Evolutionary conservation across 139 green algal genomes (phyloP).

Genomic region (Coccomyxa sp.): DNA sequence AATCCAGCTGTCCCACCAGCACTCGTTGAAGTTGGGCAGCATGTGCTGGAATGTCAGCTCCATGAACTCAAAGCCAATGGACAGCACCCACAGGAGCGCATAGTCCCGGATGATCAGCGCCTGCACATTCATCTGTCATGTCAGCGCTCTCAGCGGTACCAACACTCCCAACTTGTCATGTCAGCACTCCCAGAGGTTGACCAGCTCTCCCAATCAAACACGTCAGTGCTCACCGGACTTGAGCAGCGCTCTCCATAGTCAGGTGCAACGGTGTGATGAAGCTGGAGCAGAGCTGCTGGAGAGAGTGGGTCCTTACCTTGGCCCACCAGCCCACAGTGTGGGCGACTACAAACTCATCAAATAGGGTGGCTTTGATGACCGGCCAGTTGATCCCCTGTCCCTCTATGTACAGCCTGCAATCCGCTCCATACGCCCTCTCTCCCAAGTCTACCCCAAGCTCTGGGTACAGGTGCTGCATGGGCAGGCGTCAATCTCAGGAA

Average conservation of each 20-base stretch:
- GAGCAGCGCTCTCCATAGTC: too few species aligned
- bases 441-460: slow-evolving; percentile 68
- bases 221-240: too few species aligned
- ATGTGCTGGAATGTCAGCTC: slow-evolving; percentile 76
- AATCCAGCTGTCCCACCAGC: slow-evolving; percentile 89
- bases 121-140: slow-evolving; percentile 35
- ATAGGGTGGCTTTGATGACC: slow-evolving; percentile 64
- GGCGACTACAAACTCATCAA: slow-evolving; percentile 91
- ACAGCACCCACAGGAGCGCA: slow-evolving; percentile 61
- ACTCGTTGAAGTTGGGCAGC: slow-evolving; percentile 97
- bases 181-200: too few species aligned
- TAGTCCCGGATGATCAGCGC: slow-evolving; percentile 77
- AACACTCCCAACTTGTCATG: background rate
- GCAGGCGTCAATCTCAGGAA: slow-evolving; percentile 3
- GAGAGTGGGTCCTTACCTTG: background rate
- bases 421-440: slow-evolving; percentile 70
- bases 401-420: slow-evolving; percentile 71
- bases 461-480: slow-evolving; percentile 73
- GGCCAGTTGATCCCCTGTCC: slow-evolving; percentile 56
- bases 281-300: background rate
- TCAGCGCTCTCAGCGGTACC: too few species aligned
- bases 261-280: too few species aligned
- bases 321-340: slow-evolving; percentile 79
- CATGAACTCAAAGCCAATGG: slow-evolving; percentile 58
- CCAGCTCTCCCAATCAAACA: too few species aligned